Base-by-base conservation (phyloP, 768 basidiomycete genomes). In the Phaeotremella skinneri region DNA sequence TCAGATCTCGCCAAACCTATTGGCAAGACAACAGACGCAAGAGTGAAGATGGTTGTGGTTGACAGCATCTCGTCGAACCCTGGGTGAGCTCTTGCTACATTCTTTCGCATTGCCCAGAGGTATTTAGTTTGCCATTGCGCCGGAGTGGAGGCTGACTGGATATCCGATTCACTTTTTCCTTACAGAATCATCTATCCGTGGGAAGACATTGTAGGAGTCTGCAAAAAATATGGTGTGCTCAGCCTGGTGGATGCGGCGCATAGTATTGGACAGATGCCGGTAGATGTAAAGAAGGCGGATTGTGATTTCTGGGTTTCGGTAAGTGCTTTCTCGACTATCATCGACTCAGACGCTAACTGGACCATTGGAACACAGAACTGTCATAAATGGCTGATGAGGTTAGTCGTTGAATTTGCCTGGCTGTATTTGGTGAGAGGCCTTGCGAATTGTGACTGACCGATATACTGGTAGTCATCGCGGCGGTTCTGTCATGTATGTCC, bases 281-380 rank as follows among this genome's bases (percentile, higher is more conserved):
- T 89, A 56, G 81, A 89, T 67, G 73, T 90, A 17, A 79, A 78
- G 2, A 78, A 79, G 43, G 76, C 76, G 0, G 78, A 80, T 51
- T 87, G 87, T 11, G 90, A 91, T 75, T 89, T 90, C 69, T 90
- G 85, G 85, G 78, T 86, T 23, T 86, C 88, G 31, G 88, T 89
- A 60, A 23, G 83, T 79, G 2, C 2, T 17, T 42, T 29, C 32
- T 4, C 6, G 26, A 31, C 31, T 39, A 2, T 26, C 30, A 34
- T 48, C 17, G 27, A 26, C 32, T 21, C 17, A 17, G 4, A 21
- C 3, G 47, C 6, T 21, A 11, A 25, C 31, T 9, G 26, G 43
- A 23, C 53, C 52, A 34, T 27, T 20, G 29, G 17, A n/a, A n/a
- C 37, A 27, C 60, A 88, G 84, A 90, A 90, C 66, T 87, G 86